Evolutionary conservation across 2,329 filamentous ascomycete species (phyloP).

Genomic region (Microcera coccophila): DNA sequence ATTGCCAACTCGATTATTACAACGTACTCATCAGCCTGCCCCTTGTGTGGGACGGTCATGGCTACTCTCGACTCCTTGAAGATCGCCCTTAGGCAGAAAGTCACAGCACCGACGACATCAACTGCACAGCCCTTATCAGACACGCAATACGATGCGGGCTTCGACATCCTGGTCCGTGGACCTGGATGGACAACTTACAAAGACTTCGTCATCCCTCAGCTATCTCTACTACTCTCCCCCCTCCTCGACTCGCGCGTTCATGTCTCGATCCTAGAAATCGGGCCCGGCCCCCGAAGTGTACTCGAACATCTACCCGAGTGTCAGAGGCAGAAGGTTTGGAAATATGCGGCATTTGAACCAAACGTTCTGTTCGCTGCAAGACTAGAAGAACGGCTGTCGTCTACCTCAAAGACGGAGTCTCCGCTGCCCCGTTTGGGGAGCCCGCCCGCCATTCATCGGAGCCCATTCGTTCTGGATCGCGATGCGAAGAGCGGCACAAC

Average conservation of each 20-base stretch:
- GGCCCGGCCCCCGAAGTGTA: constrained; percentile 54
- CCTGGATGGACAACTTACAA: constrained; percentile 39
- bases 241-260: constrained; percentile 37
- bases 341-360: constrained; percentile 53
- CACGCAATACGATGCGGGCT: constrained; percentile 46
- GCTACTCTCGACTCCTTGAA: constrained; percentile 42
- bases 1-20: too few relatives aligned
- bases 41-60: constrained; percentile 9
- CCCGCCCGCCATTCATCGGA: constrained; percentile 36
- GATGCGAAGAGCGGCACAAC: constrained; percentile 13
- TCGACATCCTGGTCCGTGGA: constrained; percentile 39
- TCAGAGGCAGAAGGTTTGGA: constrained; percentile 42
- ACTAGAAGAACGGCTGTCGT: constrained; percentile 42
- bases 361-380: constrained; percentile 42
- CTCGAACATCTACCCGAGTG: constrained; percentile 44
- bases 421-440: constrained; percentile 41
- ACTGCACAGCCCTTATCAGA: constrained; percentile 40
- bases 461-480: constrained; percentile 36
- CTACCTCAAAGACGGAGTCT: constrained; percentile 22
- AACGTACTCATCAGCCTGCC: too few relatives aligned
- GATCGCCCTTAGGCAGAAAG: constrained; percentile 34
- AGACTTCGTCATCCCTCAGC: constrained; percentile 50
- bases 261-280: constrained; percentile 57
- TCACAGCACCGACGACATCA: constrained; percentile 20
- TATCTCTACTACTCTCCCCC: constrained; percentile 39